Base-by-base conservation (phyloP, 108 stramenopile genomes). In the Skeletonema marinoi region DNA sequence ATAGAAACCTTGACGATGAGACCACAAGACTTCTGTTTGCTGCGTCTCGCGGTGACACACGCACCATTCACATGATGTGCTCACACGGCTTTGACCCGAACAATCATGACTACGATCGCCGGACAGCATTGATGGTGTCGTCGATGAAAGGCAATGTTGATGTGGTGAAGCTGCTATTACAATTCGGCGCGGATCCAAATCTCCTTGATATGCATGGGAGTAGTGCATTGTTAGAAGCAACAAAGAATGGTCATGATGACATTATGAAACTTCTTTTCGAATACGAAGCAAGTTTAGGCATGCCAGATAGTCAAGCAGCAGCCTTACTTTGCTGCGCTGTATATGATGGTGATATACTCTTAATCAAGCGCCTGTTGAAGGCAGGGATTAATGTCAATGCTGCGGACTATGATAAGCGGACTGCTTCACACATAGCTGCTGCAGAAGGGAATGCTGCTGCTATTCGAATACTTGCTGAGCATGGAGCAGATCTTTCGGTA, bases 101-200 rank as follows among this genome's bases (percentile, higher is more conserved):
- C 74, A 85, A 80, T 63, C 39, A 75, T 10, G 90, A 92, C 64
- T 92, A 92, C 56, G 90, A 92, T 73, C 51, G 73, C 42, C 74
- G 90, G 36, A 88, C 90, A 30, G 90, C 90, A 29, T 42, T 92
- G 32, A 89, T 89, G 88, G 90, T 92, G 4, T 87, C 88, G 31
- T 72, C 87, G 29, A 89, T 88, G 88, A 89, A 89, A 60, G 90
- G 90, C 0, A 86, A 88, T 74, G 70, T 82, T 39, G 90, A 89
- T 61, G 87, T 80, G 12, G 88, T 85, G 19, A 63, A 64, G 44
- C 25, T 81, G 48, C 61, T 92, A 9, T 50, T 92, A 60, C 70
- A 88, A 14, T 92, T 66, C 66, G 68, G 74, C 4, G 90, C 88
- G 6, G 51, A 86, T 66, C 88, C 90, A 13, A 91, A 91, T 61